phyloP scores from a whole-genome alignment of 139 green algal genomes.

The Micractinium conductrix region DNA sequence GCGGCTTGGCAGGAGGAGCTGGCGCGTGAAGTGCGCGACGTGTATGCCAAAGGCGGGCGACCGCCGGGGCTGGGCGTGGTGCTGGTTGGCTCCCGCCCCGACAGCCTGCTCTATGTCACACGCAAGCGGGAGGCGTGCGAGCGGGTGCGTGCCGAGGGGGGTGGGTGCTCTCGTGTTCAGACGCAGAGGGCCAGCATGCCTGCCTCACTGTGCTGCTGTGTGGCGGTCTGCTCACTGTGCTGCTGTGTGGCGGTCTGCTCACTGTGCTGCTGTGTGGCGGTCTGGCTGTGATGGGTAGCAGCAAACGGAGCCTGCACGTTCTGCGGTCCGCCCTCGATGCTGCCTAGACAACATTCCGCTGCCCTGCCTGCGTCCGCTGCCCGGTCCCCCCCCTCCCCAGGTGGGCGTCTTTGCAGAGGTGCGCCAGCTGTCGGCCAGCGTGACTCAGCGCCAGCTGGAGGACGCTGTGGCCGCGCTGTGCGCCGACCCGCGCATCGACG shows the following conservation, averaged over 20 bases:
- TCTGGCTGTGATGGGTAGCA: too few species aligned
- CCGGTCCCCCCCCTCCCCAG: neutral
- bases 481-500: conserved; percentile 84
- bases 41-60: conserved; percentile 44
- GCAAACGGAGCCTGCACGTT: too few species aligned
- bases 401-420: conserved; percentile 44
- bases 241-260: too few species aligned
- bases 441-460: conserved; percentile 52
- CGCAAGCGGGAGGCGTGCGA: conserved; percentile 92
- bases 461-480: conserved; percentile 77
- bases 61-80: conserved; percentile 90
- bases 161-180: too few species aligned
- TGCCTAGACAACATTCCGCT: too few species aligned
- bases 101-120: conserved; percentile 93
- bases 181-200: too few species aligned
- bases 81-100: conserved; percentile 89
- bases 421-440: conserved; percentile 52
- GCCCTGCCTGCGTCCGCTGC: neutral
- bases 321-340: too few species aligned
- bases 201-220: too few species aligned
- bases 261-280: too few species aligned
- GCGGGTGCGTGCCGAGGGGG: neutral
- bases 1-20: conserved; percentile 52
- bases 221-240: too few species aligned
- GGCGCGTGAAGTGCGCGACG: conserved; percentile 24